A percentile compares a stretch with the other conserved stretches of the same genome.
phyloP scores from a whole-genome alignment of 352 stramenopile genomes.

The Phytophthora fragariaefolia region DNA sequence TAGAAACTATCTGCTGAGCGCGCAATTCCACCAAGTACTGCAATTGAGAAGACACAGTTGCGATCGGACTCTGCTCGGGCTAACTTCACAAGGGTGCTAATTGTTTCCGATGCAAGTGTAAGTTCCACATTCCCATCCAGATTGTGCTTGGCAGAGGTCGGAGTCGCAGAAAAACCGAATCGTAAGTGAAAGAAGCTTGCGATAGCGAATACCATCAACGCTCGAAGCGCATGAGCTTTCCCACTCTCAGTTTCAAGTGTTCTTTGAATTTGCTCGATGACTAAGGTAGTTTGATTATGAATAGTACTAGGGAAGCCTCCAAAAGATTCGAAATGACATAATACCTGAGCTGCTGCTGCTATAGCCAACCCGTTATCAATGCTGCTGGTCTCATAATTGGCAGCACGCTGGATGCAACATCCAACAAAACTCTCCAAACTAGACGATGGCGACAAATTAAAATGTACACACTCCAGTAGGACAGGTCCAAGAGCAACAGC shows the following conservation, averaged over 20 bases:
- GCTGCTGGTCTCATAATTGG: background rate
- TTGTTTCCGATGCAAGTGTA: slow-evolving; percentile 29
- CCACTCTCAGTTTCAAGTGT: slow-evolving; percentile 14
- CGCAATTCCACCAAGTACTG: slow-evolving; percentile 46
- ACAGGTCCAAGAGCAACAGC: slow-evolving; percentile 48
- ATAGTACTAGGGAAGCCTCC: slow-evolving; percentile 25
- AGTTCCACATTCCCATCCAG: slow-evolving; percentile 24
- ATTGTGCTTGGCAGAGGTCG: background rate
- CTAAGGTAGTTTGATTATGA: slow-evolving; percentile 30
- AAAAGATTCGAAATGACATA: slow-evolving; percentile 32
- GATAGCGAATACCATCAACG: slow-evolving; percentile 29
- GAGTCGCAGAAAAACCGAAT: slow-evolving; percentile 29
- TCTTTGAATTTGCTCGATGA: slow-evolving; percentile 25
- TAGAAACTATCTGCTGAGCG: slow-evolving; percentile 38
- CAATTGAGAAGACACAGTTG: slow-evolving; percentile 2
- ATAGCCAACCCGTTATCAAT: slow-evolving; percentile 37
- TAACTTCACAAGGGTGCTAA: slow-evolving; percentile 26
- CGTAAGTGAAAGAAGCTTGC: slow-evolving; percentile 39
- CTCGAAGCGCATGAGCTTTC: background rate
- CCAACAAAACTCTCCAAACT: slow-evolving; percentile 42
- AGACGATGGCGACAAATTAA: slow-evolving; percentile 33
- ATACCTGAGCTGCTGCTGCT: slow-evolving; percentile 33
- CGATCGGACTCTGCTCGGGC: slow-evolving; percentile 16
- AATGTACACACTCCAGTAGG: slow-evolving; percentile 48
- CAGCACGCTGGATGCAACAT: slow-evolving; percentile 38